Base-by-base conservation (phyloP, 352 stramenopile genomes). In the Phytophthora litchii region DNA sequence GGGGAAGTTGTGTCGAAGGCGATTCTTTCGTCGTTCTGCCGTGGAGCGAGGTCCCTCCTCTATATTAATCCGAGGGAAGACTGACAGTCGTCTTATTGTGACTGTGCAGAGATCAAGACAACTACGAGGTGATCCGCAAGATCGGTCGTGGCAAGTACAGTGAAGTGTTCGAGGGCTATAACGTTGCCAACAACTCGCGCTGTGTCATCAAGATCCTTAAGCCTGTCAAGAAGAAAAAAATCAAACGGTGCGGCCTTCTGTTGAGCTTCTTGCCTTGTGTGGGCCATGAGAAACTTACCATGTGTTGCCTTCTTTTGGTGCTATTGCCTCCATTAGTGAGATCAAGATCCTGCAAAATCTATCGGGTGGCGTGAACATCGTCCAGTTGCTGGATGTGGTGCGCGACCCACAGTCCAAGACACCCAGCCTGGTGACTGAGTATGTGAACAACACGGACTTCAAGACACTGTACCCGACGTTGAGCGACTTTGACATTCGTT, bases 211-310 rank as follows among this genome's bases (percentile, higher is more conserved):
- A 99, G 86, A 99, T 99, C 68, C 87, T 99, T 44, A 99, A 99
- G 80, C 97, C 97, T 12, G 97, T 99, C n/a, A 99, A 99, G 89
- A 99, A 99, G 88, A 99, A 99, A 83, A 99, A 99, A 84, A 99
- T 99, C 74, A 99, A 99, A 73, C 85, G 95, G 65, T 92, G 35
- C 35, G 78, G 17, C 11, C 23, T 3, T 44, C 10, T 43, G 38
- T 14, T n/a, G 9, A 31, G 20, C 14, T 27, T 23, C 7, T 41
- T 14, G 29, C 5, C 21, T 23, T 7, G 2, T 37, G 25, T 47
- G 37, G 4, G 7, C 14, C 31, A 21, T 40, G 40, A 52, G 21
- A 68, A 64, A 53, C 36, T 65, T 8, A 64, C 20, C 27, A 1
- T 64, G 34, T 36, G 3, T 42, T 60, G n/a, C 20, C 3, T 54